phyloP scores from a whole-genome alignment of 345 rosid genomes.

The Zanthoxylum bungeanum region DNA sequence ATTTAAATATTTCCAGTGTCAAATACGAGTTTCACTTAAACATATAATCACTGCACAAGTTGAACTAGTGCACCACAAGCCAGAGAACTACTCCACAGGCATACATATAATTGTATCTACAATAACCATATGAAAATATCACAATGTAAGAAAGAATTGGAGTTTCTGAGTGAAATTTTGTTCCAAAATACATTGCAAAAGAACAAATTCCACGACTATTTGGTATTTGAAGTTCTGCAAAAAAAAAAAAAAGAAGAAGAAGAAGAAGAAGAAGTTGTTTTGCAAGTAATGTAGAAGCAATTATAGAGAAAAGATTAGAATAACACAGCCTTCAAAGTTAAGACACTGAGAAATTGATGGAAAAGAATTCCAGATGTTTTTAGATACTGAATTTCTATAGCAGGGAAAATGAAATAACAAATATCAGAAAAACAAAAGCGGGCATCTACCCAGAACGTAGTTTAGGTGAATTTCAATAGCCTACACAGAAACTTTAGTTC shows the following conservation, averaged over 20 bases:
- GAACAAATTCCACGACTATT: not conserved
- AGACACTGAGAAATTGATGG: not conserved
- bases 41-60: not conserved
- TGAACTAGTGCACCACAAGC: not conserved
- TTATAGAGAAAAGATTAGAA: not conserved
- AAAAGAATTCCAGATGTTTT: not conserved
- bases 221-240: not conserved
- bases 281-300: not conserved
- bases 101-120: not conserved
- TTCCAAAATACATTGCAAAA: not conserved
- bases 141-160: not conserved
- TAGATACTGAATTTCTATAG: not conserved
- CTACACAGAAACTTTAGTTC: not conserved
- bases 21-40: not conserved
- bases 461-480: not conserved
- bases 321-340: not conserved
- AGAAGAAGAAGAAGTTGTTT: no score
- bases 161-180: not conserved
- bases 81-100: not conserved
- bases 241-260: no score
- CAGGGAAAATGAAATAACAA: not conserved
- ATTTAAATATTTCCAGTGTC: not conserved
- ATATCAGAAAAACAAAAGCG: not conserved
- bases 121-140: not conserved
- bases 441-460: not conserved